Evolutionary conservation across 2,329 filamentous ascomycete genomes (phyloP), one percentile per base, ranked within the genome.

Genomic region (Penicillium sp.): DNA sequence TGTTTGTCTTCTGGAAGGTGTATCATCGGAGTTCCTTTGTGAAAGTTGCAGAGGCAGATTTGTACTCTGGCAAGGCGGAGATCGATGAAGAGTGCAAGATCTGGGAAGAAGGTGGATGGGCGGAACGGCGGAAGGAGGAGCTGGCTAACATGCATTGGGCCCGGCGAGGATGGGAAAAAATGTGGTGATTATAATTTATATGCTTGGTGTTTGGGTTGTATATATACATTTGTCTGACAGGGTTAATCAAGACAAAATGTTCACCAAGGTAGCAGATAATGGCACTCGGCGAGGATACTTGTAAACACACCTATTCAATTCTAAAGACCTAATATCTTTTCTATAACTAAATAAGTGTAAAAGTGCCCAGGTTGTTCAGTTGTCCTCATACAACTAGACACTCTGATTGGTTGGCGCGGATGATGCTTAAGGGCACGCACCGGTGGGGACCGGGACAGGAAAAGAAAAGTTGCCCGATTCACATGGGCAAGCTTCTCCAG

Each of bases 1-100:
- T 82, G 62, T 74, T 69, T 61, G 65, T 60, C 3, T 69, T 70
- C 47, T 72, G 70, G 70, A 72, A 72, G 56, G 6, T 71, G 1
- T 65, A 61, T 41, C 67, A 69, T 50, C 55, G 58, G 10, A 72
- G 67, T 4, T 61, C 61, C 15, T 71, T 67, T 54, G 65, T 69
- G 10, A 57, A 61, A 7, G 58, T 67, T 0, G 55, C 57, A 6
- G 55, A 62, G n/a, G 71, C 69, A 9, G 70, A 73, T 47, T 50
- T 73, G 16, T 61, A 60, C 39, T 65, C 65, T 32, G 70, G 70
- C 0, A 72, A 72, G 55, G 69, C 66, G 1, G 69, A 70, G 47
- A 58, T 71, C 25, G 70, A 72, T 37, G 68, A 64, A 29, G 70
- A 72, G 50, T 72, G 70, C 42, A 64, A 62, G 40, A 56, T 64